Conservation (phyloP, 108 stramenopile genomes). For the Phaeodactylum tricornutum region DNA sequence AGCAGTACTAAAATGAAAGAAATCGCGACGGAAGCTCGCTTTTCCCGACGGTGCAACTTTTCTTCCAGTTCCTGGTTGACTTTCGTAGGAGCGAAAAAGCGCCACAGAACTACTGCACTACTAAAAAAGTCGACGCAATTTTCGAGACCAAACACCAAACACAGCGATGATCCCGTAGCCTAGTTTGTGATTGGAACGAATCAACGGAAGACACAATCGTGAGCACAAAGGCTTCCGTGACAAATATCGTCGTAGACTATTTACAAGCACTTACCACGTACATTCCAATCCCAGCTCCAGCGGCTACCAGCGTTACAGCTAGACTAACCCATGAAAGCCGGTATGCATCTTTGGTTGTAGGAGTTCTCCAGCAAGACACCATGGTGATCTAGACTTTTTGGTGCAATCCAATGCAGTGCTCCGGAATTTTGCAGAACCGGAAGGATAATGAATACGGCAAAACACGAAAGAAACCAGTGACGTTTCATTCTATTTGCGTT, state of each 20-base stretch:
- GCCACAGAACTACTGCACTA: constrained; percentile 58
- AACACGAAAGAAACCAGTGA: no score
- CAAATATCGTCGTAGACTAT: not conserved
- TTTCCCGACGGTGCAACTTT: constrained; percentile 42
- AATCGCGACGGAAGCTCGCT: constrained; percentile 62
- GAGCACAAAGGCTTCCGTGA: no score
- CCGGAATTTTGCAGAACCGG: no score
- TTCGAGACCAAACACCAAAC: constrained; percentile 66
- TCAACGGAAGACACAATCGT: not conserved
- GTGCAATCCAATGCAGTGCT: no score
- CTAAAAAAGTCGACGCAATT: constrained; percentile 67
- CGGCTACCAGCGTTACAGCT: constrained; percentile 31
- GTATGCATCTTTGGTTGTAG: constrained; percentile 31
- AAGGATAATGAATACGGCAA: no score
- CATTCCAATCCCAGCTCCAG: constrained; percentile 33
- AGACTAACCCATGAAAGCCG: constrained; percentile 44
- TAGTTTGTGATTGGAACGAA: constrained; percentile 2
- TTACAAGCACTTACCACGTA: constrained; percentile 21
- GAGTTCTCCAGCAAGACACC: constrained; percentile 25
- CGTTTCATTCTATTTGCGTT: no score
- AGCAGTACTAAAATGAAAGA: constrained; percentile 51
- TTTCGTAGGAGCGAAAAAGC: constrained; percentile 51
- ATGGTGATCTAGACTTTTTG: no score
- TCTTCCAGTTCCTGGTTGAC: constrained; percentile 31
- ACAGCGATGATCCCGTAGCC: constrained; percentile 43